Evolutionary conservation across 2,329 filamentous ascomycete species (phyloP).

Genomic region (Aspergillus eucalypticola): DNA sequence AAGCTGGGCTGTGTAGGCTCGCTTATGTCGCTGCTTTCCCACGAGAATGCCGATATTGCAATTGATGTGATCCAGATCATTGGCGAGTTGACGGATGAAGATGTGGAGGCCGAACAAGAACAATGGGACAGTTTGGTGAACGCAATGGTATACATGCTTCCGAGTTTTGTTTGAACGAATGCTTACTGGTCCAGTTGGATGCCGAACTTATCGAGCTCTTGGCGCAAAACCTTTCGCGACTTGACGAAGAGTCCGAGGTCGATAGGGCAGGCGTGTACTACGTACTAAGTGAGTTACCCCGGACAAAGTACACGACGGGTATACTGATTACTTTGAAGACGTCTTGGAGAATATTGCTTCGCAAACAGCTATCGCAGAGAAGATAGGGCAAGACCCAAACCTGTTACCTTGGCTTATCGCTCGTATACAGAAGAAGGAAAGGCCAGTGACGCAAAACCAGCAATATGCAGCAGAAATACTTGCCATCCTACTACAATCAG

Average conservation of each 20-base stretch:
- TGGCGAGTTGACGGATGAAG: slow-evolving; percentile 88
- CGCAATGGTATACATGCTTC: slow-evolving; percentile 50
- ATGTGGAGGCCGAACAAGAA: slow-evolving; percentile 75
- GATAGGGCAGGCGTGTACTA: slow-evolving; percentile 88
- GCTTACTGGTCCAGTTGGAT: slow-evolving; percentile 38
- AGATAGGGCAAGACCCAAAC: slow-evolving; percentile 67
- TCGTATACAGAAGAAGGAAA: slow-evolving; percentile 70
- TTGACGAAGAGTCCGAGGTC: slow-evolving; percentile 71
- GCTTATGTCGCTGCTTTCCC: slow-evolving; percentile 78
- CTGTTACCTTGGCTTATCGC: slow-evolving; percentile 76
- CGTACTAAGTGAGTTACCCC: slow-evolving; percentile 56
- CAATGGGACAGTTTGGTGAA: slow-evolving; percentile 78
- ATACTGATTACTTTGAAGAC: slow-evolving; percentile 35
- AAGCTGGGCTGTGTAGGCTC: slow-evolving; percentile 71
- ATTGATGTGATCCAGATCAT: slow-evolving; percentile 89
- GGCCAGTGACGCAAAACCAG: slow-evolving; percentile 78
- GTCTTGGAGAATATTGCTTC: slow-evolving; percentile 86
- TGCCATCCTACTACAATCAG: slow-evolving; percentile 81
- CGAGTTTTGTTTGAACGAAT: background rate
- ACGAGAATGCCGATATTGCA: slow-evolving; percentile 96
- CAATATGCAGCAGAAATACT: slow-evolving; percentile 92
- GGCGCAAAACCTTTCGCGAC: slow-evolving; percentile 64
- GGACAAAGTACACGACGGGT: too few relatives aligned
- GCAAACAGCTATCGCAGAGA: slow-evolving; percentile 66
- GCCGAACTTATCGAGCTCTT: slow-evolving; percentile 45